phyloP scores from a whole-genome alignment of 106 monocot genomes.

The Dendrobium nobile region DNA sequence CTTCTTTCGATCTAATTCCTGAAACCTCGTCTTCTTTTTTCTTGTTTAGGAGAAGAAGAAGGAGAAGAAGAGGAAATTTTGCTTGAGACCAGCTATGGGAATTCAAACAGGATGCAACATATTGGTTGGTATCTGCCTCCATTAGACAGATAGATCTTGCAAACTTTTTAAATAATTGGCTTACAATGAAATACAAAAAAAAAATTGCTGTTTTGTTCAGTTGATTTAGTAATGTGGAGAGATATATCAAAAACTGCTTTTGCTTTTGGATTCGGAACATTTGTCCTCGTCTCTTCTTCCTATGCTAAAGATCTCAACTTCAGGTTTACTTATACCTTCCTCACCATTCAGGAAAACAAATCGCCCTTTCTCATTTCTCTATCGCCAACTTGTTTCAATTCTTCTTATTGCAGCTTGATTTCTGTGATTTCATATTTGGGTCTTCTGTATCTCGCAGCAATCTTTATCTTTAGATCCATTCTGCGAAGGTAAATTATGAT shows the following conservation, averaged over 20 bases:
- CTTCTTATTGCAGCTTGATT: slow-evolving; percentile 53
- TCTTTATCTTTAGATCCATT: slow-evolving; percentile 75
- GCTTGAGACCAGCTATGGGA: slow-evolving; percentile 11
- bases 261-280: slow-evolving; percentile 43
- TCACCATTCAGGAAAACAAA: background rate
- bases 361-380: background rate
- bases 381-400: background rate
- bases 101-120: slow-evolving; percentile 56
- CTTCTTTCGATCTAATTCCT: slow-evolving; percentile 6
- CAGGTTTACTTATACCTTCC: slow-evolving; percentile 10
- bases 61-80: slow-evolving; percentile 22
- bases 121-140: slow-evolving; percentile 42
- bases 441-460: slow-evolving; percentile 62
- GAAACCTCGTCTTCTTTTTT: background rate
- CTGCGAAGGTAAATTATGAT: slow-evolving; percentile 43
- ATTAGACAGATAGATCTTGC: background rate
- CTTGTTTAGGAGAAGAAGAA: slow-evolving; percentile 6
- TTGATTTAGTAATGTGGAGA: slow-evolving; percentile 95
- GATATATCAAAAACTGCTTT: slow-evolving; percentile 47
- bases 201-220: slow-evolving; percentile 22
- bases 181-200: background rate
- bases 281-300: slow-evolving; percentile 37
- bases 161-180: background rate
- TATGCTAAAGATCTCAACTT: slow-evolving; percentile 48
- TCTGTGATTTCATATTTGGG: slow-evolving; percentile 72